Base-by-base conservation (phyloP, 805 yeast species). In the Teunomyces atbi region DNA sequence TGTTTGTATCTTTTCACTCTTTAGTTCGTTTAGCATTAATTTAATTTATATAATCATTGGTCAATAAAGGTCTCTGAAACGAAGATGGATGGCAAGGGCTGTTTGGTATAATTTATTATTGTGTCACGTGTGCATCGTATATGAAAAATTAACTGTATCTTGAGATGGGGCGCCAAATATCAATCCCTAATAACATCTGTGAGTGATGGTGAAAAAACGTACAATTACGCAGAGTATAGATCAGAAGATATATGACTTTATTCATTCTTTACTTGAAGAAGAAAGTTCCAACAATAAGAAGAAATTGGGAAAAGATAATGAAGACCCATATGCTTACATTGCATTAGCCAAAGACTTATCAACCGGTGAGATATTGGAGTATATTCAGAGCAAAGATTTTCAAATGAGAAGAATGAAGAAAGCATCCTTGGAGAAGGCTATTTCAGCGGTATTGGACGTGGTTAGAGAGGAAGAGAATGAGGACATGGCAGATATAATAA, bases 371-470 rank as follows among this genome's bases (percentile, higher is more conserved):
- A 75, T 83, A 2, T 56, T 82, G n/a, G 69, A 74, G 7, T 82
- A 74, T 48, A 81, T 82, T 12, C 89, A 85, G 56, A 62, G 73
- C 27, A 81, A 82, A 41, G 96, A 89, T 51, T 67, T 81, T 32
- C 78, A 84, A 27, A 69, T 90, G 55, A 76, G 79, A 47, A 70
- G 97, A 48, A 81, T 83, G 55, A 91, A 90, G 62, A 81, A 80
- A 47, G 77, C 74, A 6, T 65, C 77, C 7, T 63, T 91, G 45
- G 84, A 82, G 50, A 81, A 82, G 52, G 74, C 87, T 3, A 77
- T 89, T 2, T 86, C 81, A 26, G 74, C 78, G 32, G 83, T 82
- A 0, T 70, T 85, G 59, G 67, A 70, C 35, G 69, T 74, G 26
- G 72, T 84, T 3, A 67, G 81, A 27, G 79, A 73, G 12, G 89